Base-by-base conservation (phyloP, 208 protist genomes). In the Jaenimonas drosophilae region DNA sequence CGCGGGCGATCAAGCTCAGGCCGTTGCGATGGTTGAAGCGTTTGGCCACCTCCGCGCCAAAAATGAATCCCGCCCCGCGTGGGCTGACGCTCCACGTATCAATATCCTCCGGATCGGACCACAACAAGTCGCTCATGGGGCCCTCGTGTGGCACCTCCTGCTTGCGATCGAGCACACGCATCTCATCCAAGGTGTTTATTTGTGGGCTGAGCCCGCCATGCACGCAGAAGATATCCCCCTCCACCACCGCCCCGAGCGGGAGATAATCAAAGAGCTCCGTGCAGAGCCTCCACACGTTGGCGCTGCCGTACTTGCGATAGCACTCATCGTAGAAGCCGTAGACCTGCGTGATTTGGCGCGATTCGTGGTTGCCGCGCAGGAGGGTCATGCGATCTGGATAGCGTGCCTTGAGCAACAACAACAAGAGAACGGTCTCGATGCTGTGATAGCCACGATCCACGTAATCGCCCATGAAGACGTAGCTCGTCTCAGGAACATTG, bases 251-350 rank as follows among this genome's bases (percentile, higher is more conserved):
- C 4, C 80, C 94, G 14, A 98, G 66, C 3, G 95, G 95, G 61
- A 98, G 85, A 64, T 87, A 94, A 59, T 97, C 88, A 50, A 98
- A 98, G 34, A 84, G 65, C 44, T 79, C 71, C 52, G 91, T 95
- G 39, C 94, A 89, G 16, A 76, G 57, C 0, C 88, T 68, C 80
- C 88, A 96, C 31, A 94, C 76, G 92, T 63, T 92, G 33, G 82
- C 63, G 34, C 79, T 71, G 23, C 76, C 70, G 61, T 95, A 96
- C 67, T 96, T 96, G 60, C 88, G 85, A 53, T 90, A 88, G 59
- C 94, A 97, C 70, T 98, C 96, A 48, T 92, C 68, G 68, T 97
- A 97, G 63, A 97, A 98, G 28, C 95, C 97, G 59, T 98, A 98
- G 39, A 97, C 96, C 50, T 96, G 94, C 28, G 92, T 97, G 11